A percentile compares a stretch with the other conserved stretches of the same genome.
Evolutionary conservation across 2,329 filamentous ascomycete genomes (phyloP).

Genomic region (Anisogramma anomala): DNA sequence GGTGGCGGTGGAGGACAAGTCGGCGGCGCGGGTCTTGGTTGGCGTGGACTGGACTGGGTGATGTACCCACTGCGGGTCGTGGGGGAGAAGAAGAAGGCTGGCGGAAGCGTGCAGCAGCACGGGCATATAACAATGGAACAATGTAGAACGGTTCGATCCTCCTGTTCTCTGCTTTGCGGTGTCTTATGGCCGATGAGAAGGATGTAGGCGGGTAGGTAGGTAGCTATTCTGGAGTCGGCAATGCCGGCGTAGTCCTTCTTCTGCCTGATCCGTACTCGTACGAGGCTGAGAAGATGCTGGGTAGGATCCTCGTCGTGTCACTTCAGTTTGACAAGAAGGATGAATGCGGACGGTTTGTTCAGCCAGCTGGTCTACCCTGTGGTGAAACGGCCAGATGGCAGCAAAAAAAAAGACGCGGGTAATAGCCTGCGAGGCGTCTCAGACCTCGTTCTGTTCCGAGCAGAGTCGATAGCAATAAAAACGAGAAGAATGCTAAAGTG

Average conservation of each 20-base stretch:
- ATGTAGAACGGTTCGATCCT: not conserved
- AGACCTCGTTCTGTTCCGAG: not conserved
- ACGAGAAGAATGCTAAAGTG: not conserved
- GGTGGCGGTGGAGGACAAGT: constrained; percentile 10
- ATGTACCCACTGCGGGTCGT: not conserved
- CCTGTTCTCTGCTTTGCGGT: no score
- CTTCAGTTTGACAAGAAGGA: no score
- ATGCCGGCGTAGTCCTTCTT: no score
- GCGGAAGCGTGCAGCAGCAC: constrained; percentile 4
- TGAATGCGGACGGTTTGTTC: no score
- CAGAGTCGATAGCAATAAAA: not conserved
- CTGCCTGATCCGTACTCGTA: no score
- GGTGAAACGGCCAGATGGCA: no score
- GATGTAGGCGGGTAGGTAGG: no score
- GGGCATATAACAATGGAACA: constrained; percentile 1
- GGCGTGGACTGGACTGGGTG: constrained; percentile 1
- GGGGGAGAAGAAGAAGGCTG: not conserved
- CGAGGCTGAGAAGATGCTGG: no score
- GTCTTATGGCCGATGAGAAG: no score
- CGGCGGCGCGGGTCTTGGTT: constrained; percentile 1
- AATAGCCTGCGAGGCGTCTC: not conserved
- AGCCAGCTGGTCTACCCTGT: no score
- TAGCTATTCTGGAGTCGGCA: no score
- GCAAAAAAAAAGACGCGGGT: not conserved
- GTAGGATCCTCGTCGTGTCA: no score